Evolutionary conservation across 768 basidiomycete species (phyloP).

Genomic region (Boletus rubropictus): DNA sequence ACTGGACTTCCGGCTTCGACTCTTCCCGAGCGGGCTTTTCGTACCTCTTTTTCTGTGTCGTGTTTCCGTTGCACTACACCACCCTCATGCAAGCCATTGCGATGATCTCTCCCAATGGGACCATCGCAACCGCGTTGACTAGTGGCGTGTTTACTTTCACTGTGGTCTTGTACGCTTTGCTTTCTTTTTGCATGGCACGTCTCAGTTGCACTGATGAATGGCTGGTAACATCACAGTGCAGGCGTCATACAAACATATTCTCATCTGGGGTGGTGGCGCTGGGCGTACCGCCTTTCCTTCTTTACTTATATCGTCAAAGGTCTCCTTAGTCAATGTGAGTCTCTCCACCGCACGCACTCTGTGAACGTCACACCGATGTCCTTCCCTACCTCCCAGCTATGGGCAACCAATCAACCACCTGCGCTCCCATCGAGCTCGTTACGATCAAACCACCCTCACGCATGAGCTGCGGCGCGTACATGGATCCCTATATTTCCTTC

Average conservation of each 20-base stretch:
- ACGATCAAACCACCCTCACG: conserved; percentile 48
- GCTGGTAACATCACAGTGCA: conserved; percentile 10
- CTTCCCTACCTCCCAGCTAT: conserved; percentile 26
- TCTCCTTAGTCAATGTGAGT: background rate
- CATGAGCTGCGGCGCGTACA: conserved; percentile 47
- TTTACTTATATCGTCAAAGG: conserved; percentile 49
- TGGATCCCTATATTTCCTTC: conserved; percentile 42
- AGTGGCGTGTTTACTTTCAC: conserved; percentile 36
- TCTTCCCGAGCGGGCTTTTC: conserved; percentile 36
- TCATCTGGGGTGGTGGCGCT: conserved; percentile 31
- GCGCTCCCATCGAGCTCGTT: conserved; percentile 49
- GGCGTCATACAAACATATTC: conserved; percentile 25
- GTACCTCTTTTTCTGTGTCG: conserved; percentile 34
- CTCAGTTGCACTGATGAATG: background rate
- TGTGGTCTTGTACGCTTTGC: conserved; percentile 36
- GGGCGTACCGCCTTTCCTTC: conserved; percentile 37
- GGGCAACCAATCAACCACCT: conserved; percentile 40
- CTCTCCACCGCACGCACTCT: background rate
- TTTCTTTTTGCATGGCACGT: background rate
- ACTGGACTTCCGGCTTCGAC: conserved; percentile 40
- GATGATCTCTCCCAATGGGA: conserved; percentile 36
- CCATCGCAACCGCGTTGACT: conserved; percentile 38
- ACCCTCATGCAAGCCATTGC: conserved; percentile 40
- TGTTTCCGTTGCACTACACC: conserved; percentile 41
- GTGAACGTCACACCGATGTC: background rate